A percentile compares a stretch with the other conserved stretches of the same genome.
Evolutionary conservation across 495 filamentous ascomycete genomes (phyloP).

Genomic region (Tetracladium marchalianum): DNA sequence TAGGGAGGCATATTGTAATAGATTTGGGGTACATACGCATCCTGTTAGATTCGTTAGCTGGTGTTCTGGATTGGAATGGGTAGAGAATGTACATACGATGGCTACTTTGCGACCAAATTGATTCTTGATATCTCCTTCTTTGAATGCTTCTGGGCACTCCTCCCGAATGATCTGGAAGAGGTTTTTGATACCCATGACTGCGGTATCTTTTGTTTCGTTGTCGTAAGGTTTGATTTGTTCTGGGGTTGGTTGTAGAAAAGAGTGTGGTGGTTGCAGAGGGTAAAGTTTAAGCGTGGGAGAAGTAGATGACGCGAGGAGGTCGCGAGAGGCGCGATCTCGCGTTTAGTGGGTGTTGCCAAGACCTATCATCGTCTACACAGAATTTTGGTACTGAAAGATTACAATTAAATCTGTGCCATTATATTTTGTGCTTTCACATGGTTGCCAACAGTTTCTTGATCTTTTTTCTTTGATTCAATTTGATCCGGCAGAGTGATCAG

Average conservation of each 20-base stretch:
- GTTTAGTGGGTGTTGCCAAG: constrained; percentile 1
- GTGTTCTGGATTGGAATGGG: background rate
- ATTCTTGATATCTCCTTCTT: constrained; percentile 93
- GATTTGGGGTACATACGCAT: constrained; percentile 59
- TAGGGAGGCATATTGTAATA: constrained; percentile 12
- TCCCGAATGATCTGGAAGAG: constrained; percentile 84
- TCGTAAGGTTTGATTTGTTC: background rate
- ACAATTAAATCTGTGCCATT: no score
- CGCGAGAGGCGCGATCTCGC: constrained; percentile 6
- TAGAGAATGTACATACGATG: constrained; percentile 52
- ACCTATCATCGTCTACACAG: no score
- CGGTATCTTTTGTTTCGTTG: background rate
- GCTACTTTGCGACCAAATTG: constrained; percentile 97
- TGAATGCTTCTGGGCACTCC: constrained; percentile 87
- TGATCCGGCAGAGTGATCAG: no score
- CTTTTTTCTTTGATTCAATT: no score
- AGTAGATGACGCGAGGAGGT: constrained; percentile 6
- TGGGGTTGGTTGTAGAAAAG: background rate
- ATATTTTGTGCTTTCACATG: no score
- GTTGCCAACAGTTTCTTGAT: no score
- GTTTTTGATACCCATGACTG: constrained; percentile 83
- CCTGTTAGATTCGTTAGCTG: constrained; percentile 35
- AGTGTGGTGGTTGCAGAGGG: no score
- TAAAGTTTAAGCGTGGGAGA: no score
- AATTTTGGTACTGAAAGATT: no score